A percentile compares a stretch with the other conserved stretches of the same genome.
Conservation (phyloP, 2,329 filamentous ascomycete species). For the Colletotrichum acutatum region DNA sequence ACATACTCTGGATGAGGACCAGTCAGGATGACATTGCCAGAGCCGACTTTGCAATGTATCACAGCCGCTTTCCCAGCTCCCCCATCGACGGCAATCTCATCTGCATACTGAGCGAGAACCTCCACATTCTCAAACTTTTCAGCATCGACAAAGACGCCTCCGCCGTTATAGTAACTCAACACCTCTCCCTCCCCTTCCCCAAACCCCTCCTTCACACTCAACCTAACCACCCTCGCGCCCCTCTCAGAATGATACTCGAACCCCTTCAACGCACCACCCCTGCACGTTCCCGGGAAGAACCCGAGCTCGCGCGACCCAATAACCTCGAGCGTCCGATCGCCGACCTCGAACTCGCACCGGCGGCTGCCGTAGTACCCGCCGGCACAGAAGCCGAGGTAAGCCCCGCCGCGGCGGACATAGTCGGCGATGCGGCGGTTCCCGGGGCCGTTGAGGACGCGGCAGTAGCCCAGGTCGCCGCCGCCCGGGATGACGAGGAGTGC, state of each 20-base stretch:
- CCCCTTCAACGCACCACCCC: conserved; percentile 87
- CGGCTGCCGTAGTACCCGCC: conserved; percentile 90
- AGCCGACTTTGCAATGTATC: conserved; percentile 84
- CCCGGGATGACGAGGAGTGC: conserved; percentile 92
- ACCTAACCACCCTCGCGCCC: conserved; percentile 78
- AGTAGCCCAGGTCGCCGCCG: conserved; percentile 94
- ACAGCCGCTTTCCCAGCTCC: conserved; percentile 81
- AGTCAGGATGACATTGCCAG: conserved; percentile 82
- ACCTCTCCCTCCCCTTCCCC: conserved; percentile 71
- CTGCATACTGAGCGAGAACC: conserved; percentile 82
- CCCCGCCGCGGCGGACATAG: conserved; percentile 86
- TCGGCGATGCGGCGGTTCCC: conserved; percentile 87
- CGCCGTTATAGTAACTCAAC: conserved; percentile 90
- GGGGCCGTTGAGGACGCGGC: conserved; percentile 84
- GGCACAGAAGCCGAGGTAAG: conserved; percentile 92
- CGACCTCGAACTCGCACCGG: conserved; percentile 91
- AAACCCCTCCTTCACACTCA: conserved; percentile 70
- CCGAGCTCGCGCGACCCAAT: conserved; percentile 84
- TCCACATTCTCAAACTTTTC: conserved; percentile 75
- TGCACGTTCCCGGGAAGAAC: conserved; percentile 89
- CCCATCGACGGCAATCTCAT: conserved; percentile 79
- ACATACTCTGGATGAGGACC: conserved; percentile 90
- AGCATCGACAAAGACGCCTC: conserved; percentile 90
- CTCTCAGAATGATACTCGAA: conserved; percentile 92
- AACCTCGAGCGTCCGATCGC: conserved; percentile 79